Evolutionary conservation across 1,284 basidiomycete species (phyloP).

Genomic region (Moniliophthora roreri): DNA sequence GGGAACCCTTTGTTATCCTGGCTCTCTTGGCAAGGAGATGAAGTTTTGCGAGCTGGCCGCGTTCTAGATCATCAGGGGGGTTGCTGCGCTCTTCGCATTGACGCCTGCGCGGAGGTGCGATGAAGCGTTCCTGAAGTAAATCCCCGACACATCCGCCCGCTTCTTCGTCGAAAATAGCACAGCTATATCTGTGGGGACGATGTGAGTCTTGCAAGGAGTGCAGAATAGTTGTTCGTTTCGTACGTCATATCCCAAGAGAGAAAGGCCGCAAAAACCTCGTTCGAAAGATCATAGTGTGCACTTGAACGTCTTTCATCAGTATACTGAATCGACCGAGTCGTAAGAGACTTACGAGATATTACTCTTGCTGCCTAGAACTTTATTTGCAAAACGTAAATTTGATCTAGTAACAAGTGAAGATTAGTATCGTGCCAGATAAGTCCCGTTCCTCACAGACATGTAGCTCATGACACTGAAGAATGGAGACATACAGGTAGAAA

Average conservation of each 20-base stretch:
- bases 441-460: slow-evolving; percentile 14
- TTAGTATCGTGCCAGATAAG: neutral
- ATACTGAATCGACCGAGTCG: neutral
- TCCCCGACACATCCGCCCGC: slow-evolving; percentile 31
- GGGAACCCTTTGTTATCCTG: slow-evolving; percentile 30
- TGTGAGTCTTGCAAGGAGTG: neutral
- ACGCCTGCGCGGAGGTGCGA: slow-evolving; percentile 19
- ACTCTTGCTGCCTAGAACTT: slow-evolving; percentile 36
- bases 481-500: slow-evolving; percentile 20
- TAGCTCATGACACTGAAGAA: slow-evolving; percentile 20
- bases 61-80: slow-evolving; percentile 40
- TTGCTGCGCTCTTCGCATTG: slow-evolving; percentile 7
- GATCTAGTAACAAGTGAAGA: slow-evolving; percentile 9
- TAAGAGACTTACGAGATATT: slow-evolving; percentile 35
- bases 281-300: slow-evolving; percentile 51
- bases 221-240: neutral
- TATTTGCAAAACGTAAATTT: slow-evolving; percentile 41
- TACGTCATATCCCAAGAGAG: slow-evolving; percentile 49
- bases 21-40: slow-evolving; percentile 19
- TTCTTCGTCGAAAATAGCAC: slow-evolving; percentile 41
- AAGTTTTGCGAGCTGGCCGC: slow-evolving; percentile 46
- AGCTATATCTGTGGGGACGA: slow-evolving; percentile 34
- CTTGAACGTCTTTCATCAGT: slow-evolving; percentile 16
- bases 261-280: slow-evolving; percentile 36
- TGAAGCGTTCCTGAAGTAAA: slow-evolving; percentile 16